These are phyloP conservation scores for Phyllosticta paracitricarpa DNA, from an alignment of 2,329 filamentous ascomycete species.

Conservation along the genomic window DNA sequence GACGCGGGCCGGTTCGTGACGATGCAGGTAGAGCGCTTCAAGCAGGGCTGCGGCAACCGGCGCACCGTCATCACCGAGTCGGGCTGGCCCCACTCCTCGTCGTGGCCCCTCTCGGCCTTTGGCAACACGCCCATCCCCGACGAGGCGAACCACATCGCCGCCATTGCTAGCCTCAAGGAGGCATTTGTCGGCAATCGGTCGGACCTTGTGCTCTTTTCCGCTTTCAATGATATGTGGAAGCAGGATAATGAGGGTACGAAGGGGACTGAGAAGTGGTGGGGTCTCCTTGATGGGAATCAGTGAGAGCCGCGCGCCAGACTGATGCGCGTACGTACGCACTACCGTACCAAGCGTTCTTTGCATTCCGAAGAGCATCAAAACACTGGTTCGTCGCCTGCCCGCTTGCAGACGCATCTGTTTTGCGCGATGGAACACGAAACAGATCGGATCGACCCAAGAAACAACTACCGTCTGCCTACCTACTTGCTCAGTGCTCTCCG, in stretches of 20 bases:
- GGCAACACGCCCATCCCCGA: slow-evolving; percentile 60
- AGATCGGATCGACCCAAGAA: no score
- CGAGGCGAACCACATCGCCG: slow-evolving; percentile 53
- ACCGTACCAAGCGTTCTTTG: neutral
- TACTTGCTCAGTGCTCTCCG: no score
- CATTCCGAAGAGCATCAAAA: neutral
- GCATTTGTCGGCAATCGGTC: neutral
- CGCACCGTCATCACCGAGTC: slow-evolving; percentile 68
- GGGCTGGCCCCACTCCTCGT: slow-evolving; percentile 69
- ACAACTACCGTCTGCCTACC: no score
- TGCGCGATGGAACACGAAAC: no score
- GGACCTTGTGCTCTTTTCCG: slow-evolving; percentile 60
- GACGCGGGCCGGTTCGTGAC: slow-evolving; percentile 57
- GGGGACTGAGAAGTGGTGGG: slow-evolving; percentile 70
- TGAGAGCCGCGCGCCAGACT: neutral
- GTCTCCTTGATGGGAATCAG: slow-evolving; percentile 35
- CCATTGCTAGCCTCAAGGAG: slow-evolving; percentile 38
- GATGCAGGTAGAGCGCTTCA: slow-evolving; percentile 42
- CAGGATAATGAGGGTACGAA: slow-evolving; percentile 50
- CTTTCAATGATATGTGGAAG: slow-evolving; percentile 78
- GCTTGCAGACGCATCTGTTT: no score
- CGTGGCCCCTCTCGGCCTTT: slow-evolving; percentile 11
- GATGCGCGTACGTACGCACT: neutral
- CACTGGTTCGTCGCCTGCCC: no score
- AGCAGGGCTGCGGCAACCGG: slow-evolving; percentile 44